phyloP scores from a whole-genome alignment of 805 yeast species.

The Candida qinlingensis region DNA sequence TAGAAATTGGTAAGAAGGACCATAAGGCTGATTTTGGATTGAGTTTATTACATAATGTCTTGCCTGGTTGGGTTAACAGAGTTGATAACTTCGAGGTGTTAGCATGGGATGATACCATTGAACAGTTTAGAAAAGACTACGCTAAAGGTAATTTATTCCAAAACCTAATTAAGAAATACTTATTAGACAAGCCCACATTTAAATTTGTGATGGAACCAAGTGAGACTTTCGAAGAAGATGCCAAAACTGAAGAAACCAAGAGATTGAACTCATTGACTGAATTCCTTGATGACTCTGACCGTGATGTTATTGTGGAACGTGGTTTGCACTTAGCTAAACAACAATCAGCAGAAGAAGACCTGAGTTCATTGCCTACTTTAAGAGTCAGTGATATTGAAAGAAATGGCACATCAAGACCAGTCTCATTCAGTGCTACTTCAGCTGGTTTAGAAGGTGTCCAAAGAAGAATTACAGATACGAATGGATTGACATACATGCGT shows the following conservation, averaged over 20 bases:
- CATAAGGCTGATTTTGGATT: conserved; percentile 90
- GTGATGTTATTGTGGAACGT: conserved; percentile 48
- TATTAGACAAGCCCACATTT: conserved; percentile 54
- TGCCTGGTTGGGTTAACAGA: conserved; percentile 83
- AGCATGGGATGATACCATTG: conserved; percentile 57
- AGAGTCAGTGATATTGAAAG: conserved; percentile 67
- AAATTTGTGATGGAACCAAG: conserved; percentile 75
- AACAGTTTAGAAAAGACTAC: conserved; percentile 58
- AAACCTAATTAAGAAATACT: conserved; percentile 47
- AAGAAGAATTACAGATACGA: conserved; percentile 60
- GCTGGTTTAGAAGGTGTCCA: conserved; percentile 26
- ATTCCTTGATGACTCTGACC: conserved; percentile 49
- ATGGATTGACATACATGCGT: conserved; percentile 75
- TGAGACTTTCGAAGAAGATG: conserved; percentile 43
- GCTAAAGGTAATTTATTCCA: conserved; percentile 51
- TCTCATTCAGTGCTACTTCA: conserved; percentile 25
- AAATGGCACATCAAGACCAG: conserved; percentile 36
- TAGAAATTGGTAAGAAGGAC: conserved; percentile 78
- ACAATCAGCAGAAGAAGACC: conserved; percentile 67
- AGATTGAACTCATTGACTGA: conserved; percentile 43
- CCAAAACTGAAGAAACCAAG: conserved; percentile 50
- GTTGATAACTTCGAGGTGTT: conserved; percentile 69
- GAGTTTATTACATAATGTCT: conserved; percentile 61
- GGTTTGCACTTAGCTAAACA: conserved; percentile 55
- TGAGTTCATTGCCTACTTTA: conserved; percentile 76